phyloP scores from a whole-genome alignment of 768 basidiomycete genomes.

The Trametes maxima region DNA sequence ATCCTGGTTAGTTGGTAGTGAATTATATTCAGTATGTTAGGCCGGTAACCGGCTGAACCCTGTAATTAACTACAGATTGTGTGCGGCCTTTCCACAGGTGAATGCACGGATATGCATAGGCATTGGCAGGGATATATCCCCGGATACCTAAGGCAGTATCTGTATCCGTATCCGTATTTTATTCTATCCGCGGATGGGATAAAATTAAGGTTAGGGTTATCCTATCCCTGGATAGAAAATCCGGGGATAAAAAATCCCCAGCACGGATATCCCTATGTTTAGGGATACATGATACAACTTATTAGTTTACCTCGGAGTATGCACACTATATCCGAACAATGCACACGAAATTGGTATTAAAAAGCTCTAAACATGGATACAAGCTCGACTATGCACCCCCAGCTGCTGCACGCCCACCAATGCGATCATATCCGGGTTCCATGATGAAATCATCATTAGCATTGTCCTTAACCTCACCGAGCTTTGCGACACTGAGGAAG shows the following conservation, averaged over 20 bases:
- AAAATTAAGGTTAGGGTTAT: neutral
- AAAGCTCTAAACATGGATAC: neutral
- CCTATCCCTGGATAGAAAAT: neutral
- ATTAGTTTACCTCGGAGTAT: neutral
- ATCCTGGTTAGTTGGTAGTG: too few species aligned
- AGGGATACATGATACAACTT: neutral
- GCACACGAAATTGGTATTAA: neutral
- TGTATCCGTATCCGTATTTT: constrained; percentile 11
- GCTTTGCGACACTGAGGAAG: constrained; percentile 15
- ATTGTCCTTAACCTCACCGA: constrained; percentile 11
- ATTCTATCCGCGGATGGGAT: neutral
- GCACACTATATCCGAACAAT: neutral
- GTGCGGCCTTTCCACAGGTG: too few species aligned
- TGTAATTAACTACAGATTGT: too few species aligned
- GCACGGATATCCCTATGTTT: neutral
- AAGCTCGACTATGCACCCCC: too few species aligned
- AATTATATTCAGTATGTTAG: too few species aligned
- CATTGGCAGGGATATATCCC: constrained; percentile 13
- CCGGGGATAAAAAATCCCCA: neutral
- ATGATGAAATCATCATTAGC: constrained; percentile 21
- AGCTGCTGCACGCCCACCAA: too few species aligned
- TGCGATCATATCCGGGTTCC: neutral
- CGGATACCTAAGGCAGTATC: constrained; percentile 6
- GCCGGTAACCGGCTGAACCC: too few species aligned
- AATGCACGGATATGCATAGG: too few species aligned